Evolutionary conservation across 805 yeast genomes (phyloP).

Genomic region (Blastobotrys attinorum): DNA sequence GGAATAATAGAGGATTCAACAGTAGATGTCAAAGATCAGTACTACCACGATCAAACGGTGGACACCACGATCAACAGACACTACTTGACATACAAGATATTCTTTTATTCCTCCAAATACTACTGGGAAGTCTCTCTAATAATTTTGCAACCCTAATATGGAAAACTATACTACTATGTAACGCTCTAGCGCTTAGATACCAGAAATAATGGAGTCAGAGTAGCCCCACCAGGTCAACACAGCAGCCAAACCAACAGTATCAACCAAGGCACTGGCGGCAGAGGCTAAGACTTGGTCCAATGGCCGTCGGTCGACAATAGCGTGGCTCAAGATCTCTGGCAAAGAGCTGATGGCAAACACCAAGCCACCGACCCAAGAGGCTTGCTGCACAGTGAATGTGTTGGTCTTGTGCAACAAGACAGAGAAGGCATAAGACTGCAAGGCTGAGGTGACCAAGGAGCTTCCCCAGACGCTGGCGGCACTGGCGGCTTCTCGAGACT

Average conservation of each 20-base stretch:
- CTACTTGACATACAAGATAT: no score
- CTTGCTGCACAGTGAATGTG: constrained; percentile 31
- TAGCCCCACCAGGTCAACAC: constrained; percentile 34
- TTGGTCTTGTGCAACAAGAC: constrained; percentile 33
- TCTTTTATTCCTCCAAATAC: no score
- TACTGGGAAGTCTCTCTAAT: no score
- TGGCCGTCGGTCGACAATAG: constrained; percentile 30
- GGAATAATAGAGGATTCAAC: no score
- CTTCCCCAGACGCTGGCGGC: constrained; percentile 30
- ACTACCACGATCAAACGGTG: no score
- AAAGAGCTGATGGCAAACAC: constrained; percentile 31
- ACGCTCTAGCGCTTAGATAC: no score
- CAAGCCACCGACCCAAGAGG: constrained; percentile 32
- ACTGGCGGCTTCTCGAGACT: constrained; percentile 31
- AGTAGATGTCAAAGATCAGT: no score
- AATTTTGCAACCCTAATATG: no score
- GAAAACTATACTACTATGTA: no score
- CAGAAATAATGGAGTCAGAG: no score
- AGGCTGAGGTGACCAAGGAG: constrained; percentile 29
- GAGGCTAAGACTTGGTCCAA: constrained; percentile 28
- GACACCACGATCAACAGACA: no score
- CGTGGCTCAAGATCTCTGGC: constrained; percentile 28
- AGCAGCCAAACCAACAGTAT: constrained; percentile 35
- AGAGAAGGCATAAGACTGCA: constrained; percentile 35
- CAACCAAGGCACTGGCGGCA: constrained; percentile 28